Evolutionary conservation across 257 asterid species (phyloP).

Genomic region (Ligustrum vulgare): DNA sequence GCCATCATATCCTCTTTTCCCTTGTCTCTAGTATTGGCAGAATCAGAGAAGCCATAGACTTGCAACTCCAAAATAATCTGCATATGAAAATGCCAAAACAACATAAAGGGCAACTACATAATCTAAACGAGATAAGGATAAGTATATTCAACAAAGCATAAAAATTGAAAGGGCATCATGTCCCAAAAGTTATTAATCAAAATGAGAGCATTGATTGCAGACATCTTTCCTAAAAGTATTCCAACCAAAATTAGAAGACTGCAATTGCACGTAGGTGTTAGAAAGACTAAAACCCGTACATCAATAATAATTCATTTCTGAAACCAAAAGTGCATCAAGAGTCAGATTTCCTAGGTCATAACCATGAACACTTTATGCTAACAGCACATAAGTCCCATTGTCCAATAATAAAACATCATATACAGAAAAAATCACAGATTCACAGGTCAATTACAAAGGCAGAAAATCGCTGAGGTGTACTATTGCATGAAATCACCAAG

Average conservation of each 20-base stretch:
- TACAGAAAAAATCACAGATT: background rate
- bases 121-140: background rate
- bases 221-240: background rate
- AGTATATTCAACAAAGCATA: background rate
- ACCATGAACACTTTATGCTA: background rate
- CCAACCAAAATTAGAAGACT: background rate
- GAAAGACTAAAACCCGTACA: background rate
- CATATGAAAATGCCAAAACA: constrained; percentile 18
- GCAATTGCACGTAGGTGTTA: background rate
- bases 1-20: constrained; percentile 35
- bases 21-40: constrained; percentile 38
- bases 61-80: constrained; percentile 57
- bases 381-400: background rate
- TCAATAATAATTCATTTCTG: background rate
- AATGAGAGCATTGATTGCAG: background rate
- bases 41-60: constrained; percentile 48
- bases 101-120: constrained; percentile 9
- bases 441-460: background rate
- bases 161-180: constrained; percentile 11
- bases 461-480: background rate
- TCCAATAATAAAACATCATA: background rate
- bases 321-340: constrained; percentile 12
- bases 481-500: background rate
- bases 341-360: background rate
- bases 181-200: constrained; percentile 13